Evolutionary conservation across 331 rosid species (phyloP).

Genomic region (Malus hybrid): DNA sequence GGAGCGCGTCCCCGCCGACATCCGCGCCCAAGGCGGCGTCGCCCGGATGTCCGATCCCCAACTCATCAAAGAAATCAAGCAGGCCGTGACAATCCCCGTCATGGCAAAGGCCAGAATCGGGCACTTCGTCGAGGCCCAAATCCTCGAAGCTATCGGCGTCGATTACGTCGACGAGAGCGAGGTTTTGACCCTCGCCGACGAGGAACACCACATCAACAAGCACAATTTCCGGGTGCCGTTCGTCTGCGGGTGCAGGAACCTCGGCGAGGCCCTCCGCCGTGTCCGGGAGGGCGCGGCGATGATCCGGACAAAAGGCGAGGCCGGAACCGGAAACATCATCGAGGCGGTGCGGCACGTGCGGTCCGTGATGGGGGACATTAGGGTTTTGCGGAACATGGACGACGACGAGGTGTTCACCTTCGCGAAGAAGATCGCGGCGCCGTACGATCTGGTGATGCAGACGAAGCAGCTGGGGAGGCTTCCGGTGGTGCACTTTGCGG

Average conservation of each 20-base stretch:
- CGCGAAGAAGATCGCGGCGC: conserved; percentile 38
- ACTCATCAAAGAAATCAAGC: conserved; percentile 37
- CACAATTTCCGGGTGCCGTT: conserved; percentile 36
- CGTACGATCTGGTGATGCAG: conserved; percentile 37
- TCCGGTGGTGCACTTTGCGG: conserved; percentile 39
- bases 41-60: conserved; percentile 40
- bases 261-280: conserved; percentile 39
- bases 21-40: conserved; percentile 37
- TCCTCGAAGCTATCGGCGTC: conserved; percentile 37
- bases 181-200: conserved; percentile 37
- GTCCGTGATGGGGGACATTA: conserved; percentile 40
- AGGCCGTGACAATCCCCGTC: conserved; percentile 36
- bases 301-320: conserved; percentile 41
- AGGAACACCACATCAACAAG: conserved; percentile 37
- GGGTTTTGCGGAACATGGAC: conserved; percentile 40
- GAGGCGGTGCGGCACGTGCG: conserved; percentile 39
- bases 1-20: conserved; percentile 36
- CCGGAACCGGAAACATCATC: conserved; percentile 35
- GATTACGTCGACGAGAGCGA: conserved; percentile 39
- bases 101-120: conserved; percentile 43
- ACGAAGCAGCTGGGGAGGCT: conserved; percentile 42
- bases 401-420: conserved; percentile 38
- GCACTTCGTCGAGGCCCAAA: conserved; percentile 40
- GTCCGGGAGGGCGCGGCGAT: conserved; percentile 41
- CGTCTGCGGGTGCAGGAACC: conserved; percentile 43